phyloP scores from a whole-genome alignment of 371 early-diverging fungal genomes.

The Apophysomyces elegans region DNA sequence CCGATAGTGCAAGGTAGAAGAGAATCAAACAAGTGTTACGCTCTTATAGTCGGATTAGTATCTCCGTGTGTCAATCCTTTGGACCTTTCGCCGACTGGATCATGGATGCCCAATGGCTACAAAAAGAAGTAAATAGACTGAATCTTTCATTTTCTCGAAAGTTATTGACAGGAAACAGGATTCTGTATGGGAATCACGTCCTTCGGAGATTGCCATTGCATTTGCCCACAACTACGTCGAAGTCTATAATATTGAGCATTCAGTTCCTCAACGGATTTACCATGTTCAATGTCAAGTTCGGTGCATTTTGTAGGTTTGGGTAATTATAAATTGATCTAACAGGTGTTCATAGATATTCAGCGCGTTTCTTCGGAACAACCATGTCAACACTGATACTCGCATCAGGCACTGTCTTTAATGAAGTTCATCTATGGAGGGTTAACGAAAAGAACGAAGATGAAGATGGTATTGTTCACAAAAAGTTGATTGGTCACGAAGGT shows the following conservation, averaged over 20 bases:
- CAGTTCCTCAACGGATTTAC: slow-evolving; percentile 26
- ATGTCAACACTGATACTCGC: slow-evolving; percentile 60
- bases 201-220: slow-evolving; percentile 58
- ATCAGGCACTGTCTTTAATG: slow-evolving; percentile 85
- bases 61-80: slow-evolving; percentile 17
- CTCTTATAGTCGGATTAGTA: slow-evolving; percentile 16
- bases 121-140: slow-evolving; percentile 15
- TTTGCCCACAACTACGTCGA: slow-evolving; percentile 80
- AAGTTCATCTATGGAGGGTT: slow-evolving; percentile 76
- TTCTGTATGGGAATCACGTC: not conserved
- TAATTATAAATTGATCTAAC: not conserved
- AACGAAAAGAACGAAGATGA: slow-evolving; percentile 31
- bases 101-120: slow-evolving; percentile 71
- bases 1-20: slow-evolving; percentile 21
- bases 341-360: slow-evolving; percentile 60
- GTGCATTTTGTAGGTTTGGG: slow-evolving; percentile 58
- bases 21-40: slow-evolving; percentile 12
- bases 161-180: not conserved
- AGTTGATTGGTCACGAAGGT: slow-evolving; percentile 75
- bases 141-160: not conserved
- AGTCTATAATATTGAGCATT: slow-evolving; percentile 42
- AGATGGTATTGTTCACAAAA: slow-evolving; percentile 53
- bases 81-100: slow-evolving; percentile 70
- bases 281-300: slow-evolving; percentile 57
- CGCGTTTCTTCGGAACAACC: slow-evolving; percentile 63